Percentiles rank a stretch among this genome's conserved stretches.
Conservation (phyloP, 768 basidiomycete genomes). For the Collybia sordida region DNA sequence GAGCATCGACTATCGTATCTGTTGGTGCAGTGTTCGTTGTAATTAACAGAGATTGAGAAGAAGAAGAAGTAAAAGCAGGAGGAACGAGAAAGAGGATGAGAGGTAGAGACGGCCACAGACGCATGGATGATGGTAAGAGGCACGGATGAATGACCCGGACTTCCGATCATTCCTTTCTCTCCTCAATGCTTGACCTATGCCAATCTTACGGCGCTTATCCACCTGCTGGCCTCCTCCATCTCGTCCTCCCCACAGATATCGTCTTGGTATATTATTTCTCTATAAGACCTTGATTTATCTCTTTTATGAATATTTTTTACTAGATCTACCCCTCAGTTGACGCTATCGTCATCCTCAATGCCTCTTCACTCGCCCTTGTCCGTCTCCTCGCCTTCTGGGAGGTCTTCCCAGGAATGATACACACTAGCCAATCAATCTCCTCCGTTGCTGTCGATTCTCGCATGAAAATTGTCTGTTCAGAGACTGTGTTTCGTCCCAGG, state of each 20-base stretch:
- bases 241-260: conserved; percentile 52
- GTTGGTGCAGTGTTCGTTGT: conserved; percentile 28
- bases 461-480: conserved; percentile 72
- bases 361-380: conserved; percentile 60
- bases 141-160: background rate
- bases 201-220: conserved; percentile 49
- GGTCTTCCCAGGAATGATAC: conserved; percentile 64
- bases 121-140: conserved; percentile 10
- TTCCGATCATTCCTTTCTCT: background rate
- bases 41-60: conserved; percentile 31
- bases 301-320: conserved; percentile 10
- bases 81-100: conserved; percentile 23
- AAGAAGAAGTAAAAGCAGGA: conserved; percentile 26
- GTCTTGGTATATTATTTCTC: conserved; percentile 52
- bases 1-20: conserved; percentile 76
- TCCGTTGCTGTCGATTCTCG: conserved; percentile 72
- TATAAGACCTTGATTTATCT: conserved; percentile 1
- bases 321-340: conserved; percentile 77
- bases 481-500: conserved; percentile 6
- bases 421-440: conserved; percentile 45
- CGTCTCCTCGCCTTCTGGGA: conserved; percentile 80
- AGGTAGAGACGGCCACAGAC: conserved; percentile 11
- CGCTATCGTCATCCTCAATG: conserved; percentile 69
- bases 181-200: conserved; percentile 38
- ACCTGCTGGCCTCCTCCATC: conserved; percentile 50